phyloP scores from a whole-genome alignment of 306 rosid species.

The Cicer arietinum region DNA sequence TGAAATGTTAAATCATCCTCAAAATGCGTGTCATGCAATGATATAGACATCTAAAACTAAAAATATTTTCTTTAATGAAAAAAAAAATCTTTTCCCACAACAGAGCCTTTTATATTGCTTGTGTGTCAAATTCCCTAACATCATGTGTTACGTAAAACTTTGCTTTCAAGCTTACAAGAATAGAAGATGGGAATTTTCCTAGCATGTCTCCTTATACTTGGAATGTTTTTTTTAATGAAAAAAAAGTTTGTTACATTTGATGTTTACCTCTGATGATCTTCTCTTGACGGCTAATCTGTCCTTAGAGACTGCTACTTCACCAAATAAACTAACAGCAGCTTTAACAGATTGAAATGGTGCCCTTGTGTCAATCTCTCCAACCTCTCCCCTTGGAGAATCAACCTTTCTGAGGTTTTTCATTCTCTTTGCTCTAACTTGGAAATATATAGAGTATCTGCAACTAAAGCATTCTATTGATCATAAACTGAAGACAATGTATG shows the following conservation, averaged over 20 bases:
- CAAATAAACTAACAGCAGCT: constrained; percentile 90
- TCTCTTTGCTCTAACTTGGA: constrained; percentile 37
- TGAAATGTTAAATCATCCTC: constrained; percentile 14
- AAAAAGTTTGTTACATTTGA: neutral
- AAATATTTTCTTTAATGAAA: too few species aligned
- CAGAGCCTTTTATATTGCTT: constrained; percentile 7
- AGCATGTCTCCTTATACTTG: too few species aligned
- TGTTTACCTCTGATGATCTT: constrained; percentile 68
- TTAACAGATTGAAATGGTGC: constrained; percentile 95
- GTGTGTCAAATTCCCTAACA: neutral
- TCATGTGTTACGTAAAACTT: neutral
- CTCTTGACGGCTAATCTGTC: constrained; percentile 56
- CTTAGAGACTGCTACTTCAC: constrained; percentile 70
- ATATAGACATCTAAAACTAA: neutral
- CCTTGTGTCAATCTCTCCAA: constrained; percentile 90
- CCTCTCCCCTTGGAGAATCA: constrained; percentile 73
- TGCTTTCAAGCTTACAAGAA: too few species aligned
- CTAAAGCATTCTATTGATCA: constrained; percentile 35
- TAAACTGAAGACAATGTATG: neutral
- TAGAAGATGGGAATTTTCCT: too few species aligned
- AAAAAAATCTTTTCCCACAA: too few species aligned
- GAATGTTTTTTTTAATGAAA: too few species aligned
- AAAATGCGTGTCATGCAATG: constrained; percentile 16
- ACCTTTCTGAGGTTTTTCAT: constrained; percentile 49
- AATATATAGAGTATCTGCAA: constrained; percentile 38